Evolutionary conservation across 2,329 filamentous ascomycete genomes (phyloP).

Genomic region (Sarocladium oryzae): DNA sequence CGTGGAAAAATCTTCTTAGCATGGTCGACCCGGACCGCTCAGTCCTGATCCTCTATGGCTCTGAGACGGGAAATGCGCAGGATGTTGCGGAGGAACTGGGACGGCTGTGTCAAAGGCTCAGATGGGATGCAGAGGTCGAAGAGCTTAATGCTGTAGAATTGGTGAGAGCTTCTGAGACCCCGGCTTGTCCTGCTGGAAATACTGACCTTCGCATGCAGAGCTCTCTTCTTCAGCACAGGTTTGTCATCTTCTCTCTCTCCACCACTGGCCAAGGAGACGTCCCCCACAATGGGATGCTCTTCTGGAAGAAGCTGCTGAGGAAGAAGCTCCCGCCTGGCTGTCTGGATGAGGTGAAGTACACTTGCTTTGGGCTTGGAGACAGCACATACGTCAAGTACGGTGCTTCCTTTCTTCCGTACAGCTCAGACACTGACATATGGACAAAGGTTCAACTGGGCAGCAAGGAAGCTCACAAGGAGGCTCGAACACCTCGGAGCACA

Average conservation of each 20-base stretch:
- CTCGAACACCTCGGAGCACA: conserved; percentile 76
- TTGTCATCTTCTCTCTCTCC: conserved; percentile 77
- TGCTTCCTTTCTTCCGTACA: not conserved
- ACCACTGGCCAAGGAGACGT: conserved; percentile 95
- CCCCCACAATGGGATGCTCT: conserved; percentile 70
- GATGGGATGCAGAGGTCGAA: conserved; percentile 67
- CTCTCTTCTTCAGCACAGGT: conserved; percentile 40
- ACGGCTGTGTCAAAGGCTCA: conserved; percentile 65
- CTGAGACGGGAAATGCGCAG: conserved; percentile 90
- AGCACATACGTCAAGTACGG: conserved; percentile 84
- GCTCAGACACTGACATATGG: not conserved
- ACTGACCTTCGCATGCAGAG: conserved; percentile 31
- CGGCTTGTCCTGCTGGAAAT: conserved; percentile 9
- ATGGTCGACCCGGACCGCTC: conserved; percentile 29
- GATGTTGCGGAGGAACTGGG: conserved; percentile 85
- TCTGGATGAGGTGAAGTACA: conserved; percentile 64
- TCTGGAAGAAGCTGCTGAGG: conserved; percentile 81
- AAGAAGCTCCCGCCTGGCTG: conserved; percentile 69
- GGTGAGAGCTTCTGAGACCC: conserved; percentile 43
- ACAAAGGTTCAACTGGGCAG: conserved; percentile 82
- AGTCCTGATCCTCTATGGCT: conserved; percentile 77
- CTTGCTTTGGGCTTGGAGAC: conserved; percentile 87
- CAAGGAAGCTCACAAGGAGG: conserved; percentile 79
- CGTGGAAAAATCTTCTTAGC: not conserved
- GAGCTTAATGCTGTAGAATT: conserved; percentile 72